A percentile compares a stretch with the other conserved stretches of the same genome.
Evolutionary conservation across 257 asterid species (phyloP).

Genomic region (Verbascum thapsus): DNA sequence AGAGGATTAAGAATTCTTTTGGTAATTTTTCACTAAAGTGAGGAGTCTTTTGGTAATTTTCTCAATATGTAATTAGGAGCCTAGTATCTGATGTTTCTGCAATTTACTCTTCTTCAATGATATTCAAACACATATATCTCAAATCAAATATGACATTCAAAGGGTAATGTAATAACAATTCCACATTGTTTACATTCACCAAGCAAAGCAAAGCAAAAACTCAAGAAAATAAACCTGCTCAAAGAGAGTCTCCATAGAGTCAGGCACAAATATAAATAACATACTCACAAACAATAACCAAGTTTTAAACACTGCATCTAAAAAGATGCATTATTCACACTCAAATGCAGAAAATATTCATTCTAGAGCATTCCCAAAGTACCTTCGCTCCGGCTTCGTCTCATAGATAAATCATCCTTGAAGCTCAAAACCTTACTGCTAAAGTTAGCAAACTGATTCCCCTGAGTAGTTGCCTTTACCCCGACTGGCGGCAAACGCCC

Average conservation of each 20-base stretch:
- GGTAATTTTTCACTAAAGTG: too few relatives aligned
- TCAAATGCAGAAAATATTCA: background rate
- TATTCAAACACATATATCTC: background rate
- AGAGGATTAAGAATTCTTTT: too few relatives aligned
- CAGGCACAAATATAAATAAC: slow-evolving; percentile 9
- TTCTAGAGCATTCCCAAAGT: slow-evolving; percentile 66
- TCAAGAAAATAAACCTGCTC: background rate
- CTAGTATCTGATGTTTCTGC: too few relatives aligned
- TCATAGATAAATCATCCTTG: slow-evolving; percentile 53
- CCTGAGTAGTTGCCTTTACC: slow-evolving; percentile 43
- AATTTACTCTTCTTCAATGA: too few relatives aligned
- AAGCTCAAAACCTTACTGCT: slow-evolving; percentile 45
- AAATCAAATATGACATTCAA: background rate
- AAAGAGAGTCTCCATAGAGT: background rate
- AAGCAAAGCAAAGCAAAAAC: slow-evolving; percentile 1
- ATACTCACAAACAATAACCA: background rate
- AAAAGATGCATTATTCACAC: slow-evolving; percentile 12
- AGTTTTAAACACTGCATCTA: slow-evolving; percentile 12
- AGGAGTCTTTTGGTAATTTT: too few relatives aligned
- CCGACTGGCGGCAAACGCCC: slow-evolving; percentile 64
- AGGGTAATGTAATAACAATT: background rate
- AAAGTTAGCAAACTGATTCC: slow-evolving; percentile 34
- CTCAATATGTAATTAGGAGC: too few relatives aligned
- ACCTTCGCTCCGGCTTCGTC: slow-evolving; percentile 84
- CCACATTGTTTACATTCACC: slow-evolving; percentile 13